A percentile compares a stretch with the other conserved stretches of the same genome.
Conservation (phyloP, 306 rosid species). For the Castanea sativa region DNA sequence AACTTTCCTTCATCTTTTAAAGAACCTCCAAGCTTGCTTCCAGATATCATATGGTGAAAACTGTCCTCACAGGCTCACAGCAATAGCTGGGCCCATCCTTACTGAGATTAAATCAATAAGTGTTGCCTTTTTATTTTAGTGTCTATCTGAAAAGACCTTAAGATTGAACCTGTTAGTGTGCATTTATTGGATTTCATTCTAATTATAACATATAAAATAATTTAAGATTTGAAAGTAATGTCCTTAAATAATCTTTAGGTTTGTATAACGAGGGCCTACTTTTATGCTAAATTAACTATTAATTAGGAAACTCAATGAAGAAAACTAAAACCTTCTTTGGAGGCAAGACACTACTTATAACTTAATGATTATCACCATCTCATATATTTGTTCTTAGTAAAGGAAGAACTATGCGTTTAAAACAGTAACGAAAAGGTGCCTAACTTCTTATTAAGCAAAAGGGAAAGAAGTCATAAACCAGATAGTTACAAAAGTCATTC, state of each 20-base stretch:
- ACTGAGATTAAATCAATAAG: background rate
- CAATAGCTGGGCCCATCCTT: background rate
- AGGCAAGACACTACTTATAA: background rate
- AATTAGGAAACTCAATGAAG: background rate
- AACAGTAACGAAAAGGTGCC: background rate
- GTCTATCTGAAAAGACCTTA: background rate
- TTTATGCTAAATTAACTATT: background rate
- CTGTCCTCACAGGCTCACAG: background rate
- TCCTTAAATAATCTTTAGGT: background rate
- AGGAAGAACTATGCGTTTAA: background rate
- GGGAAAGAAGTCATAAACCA: background rate
- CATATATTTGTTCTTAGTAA: background rate
- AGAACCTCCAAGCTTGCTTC: background rate
- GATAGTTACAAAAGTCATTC: background rate
- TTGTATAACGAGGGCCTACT: background rate
- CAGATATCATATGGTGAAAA: background rate
- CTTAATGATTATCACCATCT: background rate
- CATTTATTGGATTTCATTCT: too few relatives aligned
- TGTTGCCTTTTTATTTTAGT: background rate
- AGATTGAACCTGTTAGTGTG: too few relatives aligned
- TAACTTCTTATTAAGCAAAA: constrained; percentile 9
- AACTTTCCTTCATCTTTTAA: background rate
- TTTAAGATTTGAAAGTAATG: too few relatives aligned
- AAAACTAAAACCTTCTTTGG: background rate
- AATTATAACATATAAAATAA: too few relatives aligned